A percentile compares a stretch with the other conserved stretches of the same genome.
phyloP scores from a whole-genome alignment of 1,139 yeast species.

The Lodderomyces margitis region DNA sequence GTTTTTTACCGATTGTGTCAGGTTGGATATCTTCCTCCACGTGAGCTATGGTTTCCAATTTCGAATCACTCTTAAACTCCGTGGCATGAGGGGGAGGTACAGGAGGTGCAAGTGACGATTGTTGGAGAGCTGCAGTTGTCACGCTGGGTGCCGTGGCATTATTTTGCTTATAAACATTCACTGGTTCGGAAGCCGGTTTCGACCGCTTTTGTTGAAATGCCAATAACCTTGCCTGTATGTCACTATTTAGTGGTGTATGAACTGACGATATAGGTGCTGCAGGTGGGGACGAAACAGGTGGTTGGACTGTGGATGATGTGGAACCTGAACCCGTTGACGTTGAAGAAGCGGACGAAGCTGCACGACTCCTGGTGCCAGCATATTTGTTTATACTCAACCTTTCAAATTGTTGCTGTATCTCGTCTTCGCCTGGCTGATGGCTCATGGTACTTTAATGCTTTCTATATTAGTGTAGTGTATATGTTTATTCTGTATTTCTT shows the following conservation, averaged over 20 bases:
- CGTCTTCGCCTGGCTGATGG: background rate
- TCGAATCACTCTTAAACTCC: constrained; percentile 7
- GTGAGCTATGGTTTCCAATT: constrained; percentile 3
- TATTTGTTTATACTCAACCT: background rate
- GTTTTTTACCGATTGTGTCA: no score
- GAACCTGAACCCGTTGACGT: constrained; percentile 2
- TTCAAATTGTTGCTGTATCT: background rate
- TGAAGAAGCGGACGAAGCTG: constrained; percentile 1
- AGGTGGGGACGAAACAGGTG: constrained; percentile 6
- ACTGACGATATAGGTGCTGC: constrained; percentile 10
- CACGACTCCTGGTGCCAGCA: background rate
- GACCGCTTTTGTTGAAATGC: constrained; percentile 72
- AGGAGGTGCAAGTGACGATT: constrained; percentile 6
- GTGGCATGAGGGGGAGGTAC: constrained; percentile 1
- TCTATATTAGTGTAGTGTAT: background rate
- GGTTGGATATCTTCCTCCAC: constrained; percentile 21
- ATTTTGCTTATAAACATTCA: constrained; percentile 11
- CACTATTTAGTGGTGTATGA: constrained; percentile 49
- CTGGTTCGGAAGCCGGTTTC: constrained; percentile 18
- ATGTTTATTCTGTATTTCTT: background rate
- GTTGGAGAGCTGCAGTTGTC: background rate
- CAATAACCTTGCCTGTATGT: constrained; percentile 69
- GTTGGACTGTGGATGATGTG: constrained; percentile 4
- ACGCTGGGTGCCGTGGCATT: constrained; percentile 6
- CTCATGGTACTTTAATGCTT: background rate